A percentile compares a stretch with the other conserved stretches of the same genome.
phyloP scores from a whole-genome alignment of 2,329 filamentous ascomycete genomes.

The Dactylellina leptospora region DNA sequence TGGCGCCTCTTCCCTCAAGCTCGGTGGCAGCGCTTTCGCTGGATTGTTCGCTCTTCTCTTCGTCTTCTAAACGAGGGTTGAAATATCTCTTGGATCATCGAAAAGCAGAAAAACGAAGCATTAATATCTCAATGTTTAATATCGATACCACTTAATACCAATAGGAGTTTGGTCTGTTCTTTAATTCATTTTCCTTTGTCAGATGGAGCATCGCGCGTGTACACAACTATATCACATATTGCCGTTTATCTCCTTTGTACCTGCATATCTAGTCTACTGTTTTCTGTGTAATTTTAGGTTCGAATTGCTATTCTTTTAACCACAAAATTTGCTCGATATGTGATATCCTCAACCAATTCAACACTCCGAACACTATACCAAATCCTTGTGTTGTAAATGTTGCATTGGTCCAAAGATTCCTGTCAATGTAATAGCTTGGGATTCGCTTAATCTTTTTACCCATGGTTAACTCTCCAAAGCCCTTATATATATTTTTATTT shows the following conservation, averaged over 20 bases:
- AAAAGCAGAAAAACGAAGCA: not conserved
- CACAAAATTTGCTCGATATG: not conserved
- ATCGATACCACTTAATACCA: not conserved
- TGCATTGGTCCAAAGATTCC: too few species aligned
- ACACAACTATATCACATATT: not conserved
- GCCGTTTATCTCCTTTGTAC: not conserved
- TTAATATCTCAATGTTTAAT: not conserved
- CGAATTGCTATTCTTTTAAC: not conserved
- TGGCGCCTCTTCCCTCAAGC: not conserved
- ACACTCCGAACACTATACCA: not conserved
- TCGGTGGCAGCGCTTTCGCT: not conserved
- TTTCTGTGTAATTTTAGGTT: not conserved
- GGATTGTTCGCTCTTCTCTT: conserved; percentile 7
- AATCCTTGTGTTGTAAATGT: not conserved
- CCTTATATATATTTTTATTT: too few species aligned
- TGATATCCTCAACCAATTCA: not conserved
- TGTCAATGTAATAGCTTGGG: too few species aligned
- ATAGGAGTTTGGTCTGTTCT: not conserved
- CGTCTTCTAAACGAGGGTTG: not conserved
- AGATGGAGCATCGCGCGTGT: not conserved
- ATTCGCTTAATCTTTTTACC: too few species aligned
- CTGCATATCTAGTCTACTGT: not conserved
- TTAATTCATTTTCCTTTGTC: not conserved
- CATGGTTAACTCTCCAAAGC: too few species aligned
- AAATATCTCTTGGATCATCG: too few species aligned